Evolutionary conservation across 2,329 filamentous ascomycete genomes (phyloP).

Genomic region (Fusarium sp.): DNA sequence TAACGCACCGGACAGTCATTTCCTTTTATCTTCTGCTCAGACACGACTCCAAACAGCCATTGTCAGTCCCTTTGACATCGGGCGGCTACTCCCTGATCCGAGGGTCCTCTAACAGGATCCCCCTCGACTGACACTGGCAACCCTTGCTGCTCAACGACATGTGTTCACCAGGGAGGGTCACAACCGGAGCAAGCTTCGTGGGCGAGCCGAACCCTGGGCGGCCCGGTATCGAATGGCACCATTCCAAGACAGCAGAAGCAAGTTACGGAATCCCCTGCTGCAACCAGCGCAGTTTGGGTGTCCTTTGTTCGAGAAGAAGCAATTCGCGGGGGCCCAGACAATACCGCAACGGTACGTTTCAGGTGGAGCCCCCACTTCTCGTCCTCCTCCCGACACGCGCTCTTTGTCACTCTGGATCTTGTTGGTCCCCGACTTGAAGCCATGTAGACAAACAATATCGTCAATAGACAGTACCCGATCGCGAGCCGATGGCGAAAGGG

Average conservation of each 20-base stretch:
- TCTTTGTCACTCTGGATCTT: conserved; percentile 24
- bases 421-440: neutral
- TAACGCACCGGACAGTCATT: conserved; percentile 24
- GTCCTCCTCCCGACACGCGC: conserved; percentile 18
- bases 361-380: conserved; percentile 37
- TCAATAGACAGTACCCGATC: neutral
- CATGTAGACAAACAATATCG: neutral
- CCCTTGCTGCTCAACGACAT: conserved; percentile 11
- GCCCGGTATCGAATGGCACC: conserved; percentile 42
- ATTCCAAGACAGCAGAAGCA: conserved; percentile 41
- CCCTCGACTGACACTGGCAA: conserved; percentile 19
- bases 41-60: neutral
- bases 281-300: conserved; percentile 37
- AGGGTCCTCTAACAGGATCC: conserved; percentile 18
- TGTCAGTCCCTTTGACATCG: conserved; percentile 13
- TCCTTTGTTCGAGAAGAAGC: conserved; percentile 33
- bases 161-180: conserved; percentile 7
- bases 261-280: conserved; percentile 40
- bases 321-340: conserved; percentile 41
- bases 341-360: conserved; percentile 44
- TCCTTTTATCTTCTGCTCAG: conserved; percentile 5
- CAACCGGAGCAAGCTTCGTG: conserved; percentile 16
- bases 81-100: conserved; percentile 33
- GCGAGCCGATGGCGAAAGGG: conserved; percentile 2
- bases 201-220: conserved; percentile 10